These are phyloP conservation scores for Arthrinium puccinioides DNA, from an alignment of 2,329 filamentous ascomycete genomes.

Conservation along the genomic window DNA sequence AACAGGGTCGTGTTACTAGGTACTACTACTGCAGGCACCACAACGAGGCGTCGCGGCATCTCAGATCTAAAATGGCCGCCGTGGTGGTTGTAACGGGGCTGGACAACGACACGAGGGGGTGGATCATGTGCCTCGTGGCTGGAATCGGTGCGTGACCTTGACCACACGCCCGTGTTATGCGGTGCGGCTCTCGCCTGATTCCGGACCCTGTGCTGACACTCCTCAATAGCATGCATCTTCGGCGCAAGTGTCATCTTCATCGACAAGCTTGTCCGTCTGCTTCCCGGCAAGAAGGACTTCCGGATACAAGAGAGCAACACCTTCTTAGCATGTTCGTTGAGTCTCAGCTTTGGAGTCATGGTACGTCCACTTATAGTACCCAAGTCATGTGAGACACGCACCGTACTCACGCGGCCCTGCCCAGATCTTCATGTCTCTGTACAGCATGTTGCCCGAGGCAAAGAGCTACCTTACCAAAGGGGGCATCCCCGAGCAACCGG, in stretches of 20 bases:
- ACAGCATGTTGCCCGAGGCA: conserved; percentile 86
- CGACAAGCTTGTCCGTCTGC: conserved; percentile 65
- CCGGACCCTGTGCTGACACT: conserved; percentile 11
- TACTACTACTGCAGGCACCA: too few relatives aligned
- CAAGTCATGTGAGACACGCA: too few relatives aligned
- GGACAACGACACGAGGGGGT: conserved; percentile 81
- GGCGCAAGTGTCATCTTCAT: conserved; percentile 83
- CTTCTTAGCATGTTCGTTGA: conserved; percentile 83
- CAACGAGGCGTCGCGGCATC: too few relatives aligned
- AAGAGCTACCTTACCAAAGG: conserved; percentile 68
- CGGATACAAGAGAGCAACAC: conserved; percentile 81
- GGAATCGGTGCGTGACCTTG: conserved; percentile 48
- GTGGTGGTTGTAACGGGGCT: conserved; percentile 25
- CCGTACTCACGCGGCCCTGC: not conserved
- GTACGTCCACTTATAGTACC: conserved; percentile 50
- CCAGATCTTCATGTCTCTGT: conserved; percentile 84
- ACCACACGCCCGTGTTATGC: conserved; percentile 4
- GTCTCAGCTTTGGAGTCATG: conserved; percentile 94
- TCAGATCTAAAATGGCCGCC: not conserved
- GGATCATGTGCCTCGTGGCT: conserved; percentile 87
- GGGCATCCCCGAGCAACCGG: conserved; percentile 57
- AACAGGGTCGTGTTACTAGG: too few relatives aligned
- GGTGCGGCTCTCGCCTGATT: conserved; percentile 3
- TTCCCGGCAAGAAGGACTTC: conserved; percentile 72
- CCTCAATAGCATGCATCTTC: conserved; percentile 50